Evolutionary conservation across 352 stramenopile species (phyloP).

Genomic region (Phytopythium oedochilum): DNA sequence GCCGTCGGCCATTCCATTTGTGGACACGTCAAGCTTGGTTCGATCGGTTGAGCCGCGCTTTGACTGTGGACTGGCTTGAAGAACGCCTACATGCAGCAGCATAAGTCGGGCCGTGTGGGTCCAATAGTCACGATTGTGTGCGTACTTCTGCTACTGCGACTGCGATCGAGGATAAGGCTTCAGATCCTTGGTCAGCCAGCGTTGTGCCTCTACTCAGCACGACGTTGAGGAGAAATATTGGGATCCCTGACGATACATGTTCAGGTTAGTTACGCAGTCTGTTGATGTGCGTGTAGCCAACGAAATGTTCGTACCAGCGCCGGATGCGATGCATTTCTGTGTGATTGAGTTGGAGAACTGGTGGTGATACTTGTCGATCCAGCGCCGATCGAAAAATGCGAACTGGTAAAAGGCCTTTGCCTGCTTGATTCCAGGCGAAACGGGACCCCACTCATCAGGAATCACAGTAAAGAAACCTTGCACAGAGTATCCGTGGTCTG

Average conservation of each 20-base stretch:
- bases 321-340: constrained; percentile 14
- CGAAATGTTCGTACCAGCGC: constrained; percentile 20
- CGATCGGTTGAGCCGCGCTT: too few species aligned
- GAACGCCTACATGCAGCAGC: too few species aligned
- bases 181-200: not conserved
- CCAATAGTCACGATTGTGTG: not conserved
- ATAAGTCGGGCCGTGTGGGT: too few species aligned
- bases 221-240: constrained; percentile 75
- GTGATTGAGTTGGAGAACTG: constrained; percentile 46
- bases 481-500: constrained; percentile 12
- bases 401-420: constrained; percentile 72
- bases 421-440: constrained; percentile 41
- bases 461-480: constrained; percentile 54
- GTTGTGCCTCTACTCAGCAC: not conserved
- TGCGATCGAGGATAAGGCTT: not conserved
- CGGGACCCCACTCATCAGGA: constrained; percentile 23
- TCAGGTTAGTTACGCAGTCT: not conserved
- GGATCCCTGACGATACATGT: constrained; percentile 31
- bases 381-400: constrained; percentile 56
- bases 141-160: not conserved
- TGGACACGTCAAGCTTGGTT: too few species aligned
- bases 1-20: too few species aligned
- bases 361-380: constrained; percentile 51
- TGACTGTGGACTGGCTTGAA: too few species aligned
- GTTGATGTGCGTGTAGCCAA: too few species aligned